Base-by-base conservation (phyloP, 2,329 filamentous ascomycete species). In the Talaromyces piceae region DNA sequence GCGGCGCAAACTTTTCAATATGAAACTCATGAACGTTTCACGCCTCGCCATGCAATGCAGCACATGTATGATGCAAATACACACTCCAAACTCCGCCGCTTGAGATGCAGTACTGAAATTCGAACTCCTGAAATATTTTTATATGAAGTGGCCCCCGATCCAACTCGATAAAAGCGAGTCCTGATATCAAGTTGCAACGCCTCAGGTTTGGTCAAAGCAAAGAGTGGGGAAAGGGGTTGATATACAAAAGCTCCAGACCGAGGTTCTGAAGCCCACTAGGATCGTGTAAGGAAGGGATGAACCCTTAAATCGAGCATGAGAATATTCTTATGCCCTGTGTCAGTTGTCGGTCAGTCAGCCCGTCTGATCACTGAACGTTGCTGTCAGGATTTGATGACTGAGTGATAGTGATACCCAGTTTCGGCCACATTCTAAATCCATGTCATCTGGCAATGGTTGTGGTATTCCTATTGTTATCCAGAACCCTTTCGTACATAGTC, bases 401-500 rank as follows among this genome's bases (percentile, higher is more conserved):
- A n/a, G n/a, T n/a, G n/a, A n/a, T n/a, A n/a, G n/a, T n/a, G n/a
- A n/a, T n/a, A n/a, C n/a, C n/a, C n/a, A n/a, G n/a, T n/a, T n/a
- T n/a, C n/a, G n/a, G n/a, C n/a, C n/a, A n/a, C n/a, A n/a, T n/a
- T n/a, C n/a, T n/a, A n/a, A n/a, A n/a, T n/a, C n/a, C n/a, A n/a
- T n/a, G n/a, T n/a, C 49, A 53, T 37, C 51, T 53, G 41, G 51
- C 51, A 49, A 41, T 49, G 28, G 51, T 49, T 26, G 60, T 51
- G 41, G 58, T 54, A 26, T 50, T 50, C 48, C 49, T 54, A 51
- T 59, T 61, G 12, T 60, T 61, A 56, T 63, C 64, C 50, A 59
- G 58, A 23, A 70, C 61, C 57, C 67, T 69, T 45, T 67, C 57
- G 54, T 68, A 70, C 66, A 70, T 69, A 47, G 62, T 58, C 51